Base-by-base conservation (phyloP, 192 early-diverging fungal species). In the Rhizophagus clarus region DNA sequence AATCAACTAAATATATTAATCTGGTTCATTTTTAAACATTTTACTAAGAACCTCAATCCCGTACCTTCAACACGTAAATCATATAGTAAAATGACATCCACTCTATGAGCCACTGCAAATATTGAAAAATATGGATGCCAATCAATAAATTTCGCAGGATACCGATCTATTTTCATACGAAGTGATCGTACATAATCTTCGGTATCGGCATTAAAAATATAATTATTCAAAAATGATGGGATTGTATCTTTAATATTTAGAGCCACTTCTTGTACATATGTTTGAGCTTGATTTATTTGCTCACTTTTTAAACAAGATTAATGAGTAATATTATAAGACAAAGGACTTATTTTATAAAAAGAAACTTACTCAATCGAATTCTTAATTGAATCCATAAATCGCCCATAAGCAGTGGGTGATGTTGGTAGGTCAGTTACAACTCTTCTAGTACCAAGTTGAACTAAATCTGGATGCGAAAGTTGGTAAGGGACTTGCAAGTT, bases 41-140 rank as follows among this genome's bases (percentile, higher is more conserved):
- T 15, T 29, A 64, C 29, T 64, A 64, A 64, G 26, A 8, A 40
- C 8, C 37, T 9, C 0, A 28, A 64, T 28, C 9, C 9, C 32
- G 15, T 37, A 76, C 75, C 26, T 47, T 79, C 77, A 8, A 51
- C 51, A 31, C 77, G 77, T 70, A 79, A 61, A 70, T 79, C 77
- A 60, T 79, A 79, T 61, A 79, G 34, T 11, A 70, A 79, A 51
- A 79, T 71, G n/a, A 47, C 77, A 71, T 71, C 77, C 40, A 60
- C 60, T 61, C 40, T 68, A 32, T 79, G 77, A 17, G n/a, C 77
- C n/a, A 79, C 29, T 22, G 77, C 77, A 40, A 79, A 70, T 17
- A 79, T 14, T 26, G 77, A 79, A 37, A 42, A 31, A 69, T 70
- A 70, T 31, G 77, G 51, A 79, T 79, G 77, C 77, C 77, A 79